Base-by-base conservation (phyloP, 331 rosid genomes). In the Malus hybrid region DNA sequence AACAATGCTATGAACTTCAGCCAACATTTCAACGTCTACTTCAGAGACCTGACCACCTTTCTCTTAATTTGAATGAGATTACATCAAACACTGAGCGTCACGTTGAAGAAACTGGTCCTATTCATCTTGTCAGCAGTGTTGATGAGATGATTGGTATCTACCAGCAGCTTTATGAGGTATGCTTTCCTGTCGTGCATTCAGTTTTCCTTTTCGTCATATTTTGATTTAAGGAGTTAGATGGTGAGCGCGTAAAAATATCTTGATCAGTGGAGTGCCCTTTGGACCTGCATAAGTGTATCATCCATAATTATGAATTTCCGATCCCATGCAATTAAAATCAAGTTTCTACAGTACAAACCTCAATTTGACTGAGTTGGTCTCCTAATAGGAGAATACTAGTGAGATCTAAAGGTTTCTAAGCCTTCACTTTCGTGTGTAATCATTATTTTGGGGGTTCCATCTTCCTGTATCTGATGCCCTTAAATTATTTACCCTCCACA, bases 1-100 rank as follows among this genome's bases (percentile, higher is more conserved):
- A 94, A 80, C 99, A 94, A 73, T 94, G 99, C 84, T 92, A 92
- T 39, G 97, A 94, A 77, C 90, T 94, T 77, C 99, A 92, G 82
- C 99, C 99, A 46, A 90, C 99, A 68, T 94, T 92, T 83, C 96
- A 89, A 77, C 96, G 80, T 69, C 92, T 94, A 71, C 99, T 92
- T 73, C 84, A 85, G 85, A 90, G 99, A 89, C 93, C 97, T 15
- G 97, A 94, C 68, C 84, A 1, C 65, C 96, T 90, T 73, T 91
- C 83, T 63, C 96, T 94, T 67, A 92, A 92, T 82, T 69, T 89
- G 80, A 81, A 50, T 70, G 97, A 94, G 83, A 81, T 80, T 62
- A 61, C 92, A 66, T 61, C 90, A 60, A 84, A 81, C 80, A 90
- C 97, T 42, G 90, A 92, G 65, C 92, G 91, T 6, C 66, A 48